Base-by-base conservation (phyloP, 208 protist species). In the Pavlovales sp. region DNA sequence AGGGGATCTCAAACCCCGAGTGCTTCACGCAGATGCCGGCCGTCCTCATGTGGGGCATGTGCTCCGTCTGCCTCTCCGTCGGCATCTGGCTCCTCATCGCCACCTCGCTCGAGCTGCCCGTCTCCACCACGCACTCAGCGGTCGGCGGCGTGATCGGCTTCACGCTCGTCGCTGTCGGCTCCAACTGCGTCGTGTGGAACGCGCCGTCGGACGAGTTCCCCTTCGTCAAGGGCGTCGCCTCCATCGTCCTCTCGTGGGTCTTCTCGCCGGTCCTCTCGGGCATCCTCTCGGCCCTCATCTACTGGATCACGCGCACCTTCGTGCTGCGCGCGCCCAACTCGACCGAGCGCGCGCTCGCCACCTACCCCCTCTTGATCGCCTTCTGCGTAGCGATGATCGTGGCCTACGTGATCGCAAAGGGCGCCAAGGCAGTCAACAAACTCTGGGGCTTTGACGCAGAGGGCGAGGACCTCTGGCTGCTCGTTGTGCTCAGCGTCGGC, bases 91-190 rank as follows among this genome's bases (percentile, higher is more conserved):
- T 97, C 10, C 94, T 95, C 46, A 92, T 96, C 79, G 94, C 94
- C 40, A 96, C 94, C 34, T 91, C 87, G 84, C 94, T 94, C 80
- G 93, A 93, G 76, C 92, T 96, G 75, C 95, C 95, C 46, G 94
- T 97, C 42, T 96, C 93, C 2, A 96, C 95, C 30, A 97, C 96
- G 20, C 95, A 97, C 91, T 95, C 94, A 88, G 96, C 95, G 83
- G 95, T 95, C 30, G 96, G 96, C 34, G 94, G 94, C n/a, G 92
- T 97, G 39, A 90, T 96, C 26, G 95, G 94, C 28, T 93, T 95
- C 78, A 94, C 93, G 44, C 93, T 97, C 79, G 88, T 95, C 44
- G 78, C n/a, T 0, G 66, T 42, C 39, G 85, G 85, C 38, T 39
- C 36, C 44, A 14, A 84, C 30, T 84, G 89, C 40, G 44, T 91